Evolutionary conservation across 768 basidiomycete genomes (phyloP), one percentile per base, ranked within the genome.

Genomic region (Plicaturopsis crispa): DNA sequence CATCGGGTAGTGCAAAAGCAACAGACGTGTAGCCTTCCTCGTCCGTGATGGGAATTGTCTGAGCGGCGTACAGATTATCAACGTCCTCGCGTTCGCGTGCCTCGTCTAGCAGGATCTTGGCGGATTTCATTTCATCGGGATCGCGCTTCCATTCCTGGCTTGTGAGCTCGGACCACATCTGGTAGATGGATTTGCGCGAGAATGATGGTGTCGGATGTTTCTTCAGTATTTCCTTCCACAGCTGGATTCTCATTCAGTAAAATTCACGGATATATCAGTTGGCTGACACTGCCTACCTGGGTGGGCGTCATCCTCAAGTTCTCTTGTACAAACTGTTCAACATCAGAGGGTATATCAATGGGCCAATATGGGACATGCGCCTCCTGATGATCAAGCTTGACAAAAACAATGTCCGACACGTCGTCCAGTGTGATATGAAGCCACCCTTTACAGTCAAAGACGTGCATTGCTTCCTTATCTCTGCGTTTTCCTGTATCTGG

Each of bases 51-150:
- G 19, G n/a, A 0, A 28, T 36, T 1, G 35, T 11, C 6, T 39
- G 19, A 5, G 31, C 26, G 2, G 30, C 6, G 5, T 32, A 16
- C 11, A 44, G 45, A 31, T 51, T 41, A n/a, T n/a, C n/a, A n/a
- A n/a, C n/a, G n/a, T n/a, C n/a, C n/a, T n/a, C n/a, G n/a, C n/a
- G n/a, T n/a, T n/a, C n/a, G n/a, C n/a, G n/a, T 13, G 33, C 11
- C 35, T 48, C 41, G 0, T 52, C 36, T 8, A 59, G 32, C 0
- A 60, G 43, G 11, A 48, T 48, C n/a, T 43, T 39, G 19, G 56
- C 53, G 2, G 56, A 60, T 42, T 49, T 52, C 8, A 62, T 33
- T 33, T 60, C 39, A 40, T 62, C 48, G 0, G 33, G 18, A 41
- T 57, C 47, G 4, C 38, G 46, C 14, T 49, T 52, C 55, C 53